Base-by-base conservation (phyloP, 352 stramenopile genomes). In the Phytophthora sp. region DNA sequence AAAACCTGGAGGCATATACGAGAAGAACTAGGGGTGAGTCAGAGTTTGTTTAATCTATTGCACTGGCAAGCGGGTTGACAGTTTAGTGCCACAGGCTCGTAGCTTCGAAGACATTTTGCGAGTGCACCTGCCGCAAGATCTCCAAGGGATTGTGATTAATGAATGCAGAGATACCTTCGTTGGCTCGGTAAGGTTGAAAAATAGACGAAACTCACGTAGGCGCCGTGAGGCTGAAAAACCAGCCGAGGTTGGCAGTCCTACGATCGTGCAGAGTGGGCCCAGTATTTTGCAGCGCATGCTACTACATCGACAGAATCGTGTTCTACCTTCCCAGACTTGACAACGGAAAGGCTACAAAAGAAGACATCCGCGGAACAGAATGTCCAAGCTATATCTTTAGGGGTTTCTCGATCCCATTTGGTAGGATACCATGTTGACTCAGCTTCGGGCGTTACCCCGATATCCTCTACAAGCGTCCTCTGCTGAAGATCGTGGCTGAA, bases 231-330 rank as follows among this genome's bases (percentile, higher is more conserved):
- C 2, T 13, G 24, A 24, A 6, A 63, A 32, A 15, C 12, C 41
- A 21, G 4, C n/a, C 5, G 20, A 45, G 5, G 17, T 21, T 6
- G 18, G 13, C 15, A 42, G 10, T 13, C 50, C 50, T 10, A 61
- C 49, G 17, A 66, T 62, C 5, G 58, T 61, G 18, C 60, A 54
- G 12, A 63, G 30, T 38, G 66, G 74, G 24, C 55, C 66, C 3
- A 87, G 76, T 26, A 88, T 87, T 41, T 48, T 88, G 15, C 79
- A 88, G 53, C 79, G 79, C 9, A 88, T 88, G 76, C 68, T 88
- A 1, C 30, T 72, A 10, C 79, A 88, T 26, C 72, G 79, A 10
- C 68, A 86, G 48, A 86, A 84, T 17, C 79, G 76, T n/a, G 67
- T 88, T 24, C 34, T 74, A 7, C 76, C 60, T 27, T 30, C 31